These are phyloP conservation scores for Trametes pubescens DNA, from an alignment of 1,284 basidiomycete species.

Conservation along the genomic window DNA sequence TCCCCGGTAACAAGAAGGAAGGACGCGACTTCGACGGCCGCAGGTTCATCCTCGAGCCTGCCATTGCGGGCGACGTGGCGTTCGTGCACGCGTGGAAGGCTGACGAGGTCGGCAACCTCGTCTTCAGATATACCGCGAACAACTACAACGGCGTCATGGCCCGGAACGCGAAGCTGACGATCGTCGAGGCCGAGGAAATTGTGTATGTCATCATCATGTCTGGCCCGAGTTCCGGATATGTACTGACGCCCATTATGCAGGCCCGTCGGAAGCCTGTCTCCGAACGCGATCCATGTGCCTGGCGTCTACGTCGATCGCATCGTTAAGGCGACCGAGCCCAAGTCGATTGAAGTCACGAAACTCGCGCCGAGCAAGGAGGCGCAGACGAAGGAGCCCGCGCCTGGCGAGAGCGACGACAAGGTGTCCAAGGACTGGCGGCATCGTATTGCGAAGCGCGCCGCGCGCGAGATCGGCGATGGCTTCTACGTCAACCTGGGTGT, in stretches of 20 bases:
- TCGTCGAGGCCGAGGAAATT: constrained; percentile 94
- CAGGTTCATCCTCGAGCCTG: constrained; percentile 87
- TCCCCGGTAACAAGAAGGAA: constrained; percentile 83
- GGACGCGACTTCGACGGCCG: constrained; percentile 81
- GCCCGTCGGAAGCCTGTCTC: constrained; percentile 81
- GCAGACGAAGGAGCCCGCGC: constrained; percentile 33
- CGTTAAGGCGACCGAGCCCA: constrained; percentile 78
- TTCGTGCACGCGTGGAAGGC: constrained; percentile 95
- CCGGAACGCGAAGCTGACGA: constrained; percentile 87
- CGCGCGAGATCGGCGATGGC: constrained; percentile 90
- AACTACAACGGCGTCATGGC: constrained; percentile 92
- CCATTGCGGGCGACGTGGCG: constrained; percentile 87
- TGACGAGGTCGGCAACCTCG: constrained; percentile 87
- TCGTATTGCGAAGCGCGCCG: constrained; percentile 83
- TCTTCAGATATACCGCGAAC: constrained; percentile 88
- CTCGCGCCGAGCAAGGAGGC: constrained; percentile 52
- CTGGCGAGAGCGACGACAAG: constrained; percentile 51
- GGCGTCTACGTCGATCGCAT: constrained; percentile 91
- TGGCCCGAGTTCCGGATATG: not conserved
- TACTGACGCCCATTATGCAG: constrained; percentile 23
- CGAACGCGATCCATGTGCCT: constrained; percentile 87
- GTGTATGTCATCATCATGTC: constrained; percentile 51
- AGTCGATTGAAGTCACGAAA: constrained; percentile 81
- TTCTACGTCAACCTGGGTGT: constrained; percentile 77
- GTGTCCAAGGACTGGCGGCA: constrained; percentile 62